Percentiles rank a stretch among this genome's conserved stretches.
These are phyloP conservation scores for Aspergillus sp. DNA, from an alignment of 2,329 filamentous ascomycete genomes.

Conservation along the genomic window DNA sequence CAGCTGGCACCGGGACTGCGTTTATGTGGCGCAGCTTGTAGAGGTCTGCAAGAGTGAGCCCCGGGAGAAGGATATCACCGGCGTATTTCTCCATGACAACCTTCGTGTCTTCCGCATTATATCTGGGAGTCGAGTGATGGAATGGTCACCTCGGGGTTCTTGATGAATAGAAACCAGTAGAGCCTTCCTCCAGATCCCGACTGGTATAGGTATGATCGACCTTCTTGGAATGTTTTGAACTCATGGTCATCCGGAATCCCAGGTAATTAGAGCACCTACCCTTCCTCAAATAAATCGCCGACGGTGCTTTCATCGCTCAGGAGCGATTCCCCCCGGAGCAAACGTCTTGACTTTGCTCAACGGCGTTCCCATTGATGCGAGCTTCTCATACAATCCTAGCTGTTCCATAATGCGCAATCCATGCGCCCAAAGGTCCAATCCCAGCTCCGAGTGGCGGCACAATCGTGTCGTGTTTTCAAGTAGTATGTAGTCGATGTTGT, in stretches of 20 bases:
- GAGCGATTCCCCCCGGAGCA: slow-evolving; percentile 6
- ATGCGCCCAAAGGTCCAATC: slow-evolving; percentile 45
- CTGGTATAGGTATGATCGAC: slow-evolving; percentile 13
- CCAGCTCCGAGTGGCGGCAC: slow-evolving; percentile 47
- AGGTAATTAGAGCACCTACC: slow-evolving; percentile 2
- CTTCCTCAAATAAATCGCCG: slow-evolving; percentile 3
- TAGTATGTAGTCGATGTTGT: slow-evolving; percentile 49
- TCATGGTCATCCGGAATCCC: slow-evolving; percentile 1
- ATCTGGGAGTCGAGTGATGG: slow-evolving; percentile 25
- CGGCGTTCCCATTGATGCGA: slow-evolving; percentile 7
- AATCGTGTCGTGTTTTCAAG: slow-evolving; percentile 42
- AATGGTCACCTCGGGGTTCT: slow-evolving; percentile 19
- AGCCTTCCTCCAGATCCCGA: slow-evolving; percentile 5
- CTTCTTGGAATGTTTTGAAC: slow-evolving; percentile 10
- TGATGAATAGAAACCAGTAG: slow-evolving; percentile 19
- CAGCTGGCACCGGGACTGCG: slow-evolving; percentile 25
- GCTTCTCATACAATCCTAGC: slow-evolving; percentile 39
- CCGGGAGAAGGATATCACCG: slow-evolving; percentile 24
- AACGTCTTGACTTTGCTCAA: background rate
- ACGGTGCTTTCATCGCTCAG: background rate
- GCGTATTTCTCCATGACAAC: slow-evolving; percentile 23
- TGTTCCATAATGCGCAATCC: slow-evolving; percentile 51
- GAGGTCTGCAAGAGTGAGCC: slow-evolving; percentile 33
- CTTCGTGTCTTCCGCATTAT: slow-evolving; percentile 31
- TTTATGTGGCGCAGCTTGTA: slow-evolving; percentile 24